Conservation (phyloP, 305 asterid species). For the Rubia occidens region DNA sequence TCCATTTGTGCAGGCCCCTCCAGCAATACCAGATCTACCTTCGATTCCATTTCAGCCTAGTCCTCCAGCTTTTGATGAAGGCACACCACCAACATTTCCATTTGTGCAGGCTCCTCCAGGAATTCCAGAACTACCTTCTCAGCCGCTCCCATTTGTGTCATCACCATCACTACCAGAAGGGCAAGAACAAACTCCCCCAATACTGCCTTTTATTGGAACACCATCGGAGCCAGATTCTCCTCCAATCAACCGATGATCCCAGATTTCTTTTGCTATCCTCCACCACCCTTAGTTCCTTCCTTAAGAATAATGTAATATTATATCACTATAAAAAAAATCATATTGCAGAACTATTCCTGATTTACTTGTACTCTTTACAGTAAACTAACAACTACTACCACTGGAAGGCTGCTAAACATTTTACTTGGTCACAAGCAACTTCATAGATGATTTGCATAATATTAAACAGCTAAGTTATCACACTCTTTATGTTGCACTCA, state of each 20-base stretch:
- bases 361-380: too few species aligned
- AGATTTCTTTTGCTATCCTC: not conserved
- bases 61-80: slow-evolving; percentile 13
- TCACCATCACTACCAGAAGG: slow-evolving; percentile 15
- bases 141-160: slow-evolving; percentile 18
- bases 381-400: not conserved
- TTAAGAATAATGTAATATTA: not conserved
- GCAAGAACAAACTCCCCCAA: not conserved
- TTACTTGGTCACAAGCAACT: not conserved
- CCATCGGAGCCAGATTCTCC: slow-evolving; percentile 11
- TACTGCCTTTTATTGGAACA: slow-evolving; percentile 15
- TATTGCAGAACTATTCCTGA: too few species aligned
- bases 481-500: not conserved
- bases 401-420: not conserved
- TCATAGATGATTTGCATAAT: too few species aligned
- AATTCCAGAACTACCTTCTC: slow-evolving; percentile 11
- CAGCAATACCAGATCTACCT: slow-evolving; percentile 24
- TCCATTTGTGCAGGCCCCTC: slow-evolving; percentile 15
- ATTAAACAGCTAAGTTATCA: too few species aligned
- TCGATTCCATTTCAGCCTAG: slow-evolving; percentile 16
- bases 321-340: not conserved
- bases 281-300: not conserved
- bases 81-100: slow-evolving; percentile 15
- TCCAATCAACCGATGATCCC: not conserved
- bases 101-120: slow-evolving; percentile 17